Base-by-base conservation (phyloP, 2,329 filamentous ascomycete species). In the Colletotrichum tofieldiae region DNA sequence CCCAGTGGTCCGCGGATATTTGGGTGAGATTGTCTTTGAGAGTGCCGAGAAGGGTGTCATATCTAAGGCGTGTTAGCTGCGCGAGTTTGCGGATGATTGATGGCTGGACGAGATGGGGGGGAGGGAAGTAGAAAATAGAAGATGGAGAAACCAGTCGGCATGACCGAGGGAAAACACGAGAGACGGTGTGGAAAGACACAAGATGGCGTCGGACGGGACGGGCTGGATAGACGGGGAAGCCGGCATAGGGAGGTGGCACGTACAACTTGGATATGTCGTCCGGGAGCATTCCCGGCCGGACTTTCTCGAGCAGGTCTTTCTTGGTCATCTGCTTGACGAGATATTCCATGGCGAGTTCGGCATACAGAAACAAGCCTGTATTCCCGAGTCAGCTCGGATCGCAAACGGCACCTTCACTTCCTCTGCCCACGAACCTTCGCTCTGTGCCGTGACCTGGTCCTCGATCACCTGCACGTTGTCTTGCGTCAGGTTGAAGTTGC, bases 311-410 rank as follows among this genome's bases (percentile, higher is more conserved):
- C 2, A 81, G 54, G 7, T 73, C 67, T 1, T 29, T 51, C 4
- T 73, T 68, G 0, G 71, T 79, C 2, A 71, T 65, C 64, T 79
- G 77, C 1, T 62, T 58, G 5, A 74, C n/a, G 20, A 82, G 65
- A 32, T 79, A 77, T 0, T 80, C 75, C n/a, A 79, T 75, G 2
- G 77, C 77, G 1, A 83, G 76, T 18, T 72, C 71, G 1, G 77
- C 80, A 47, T 78, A 82, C 3, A 82, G 73, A 59, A 82, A 81
- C 67, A 81, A 78, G 1, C 79, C 76, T 82, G 9, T 2, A 16
- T 8, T 11, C 7, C 8, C 5, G 23, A 37, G 43, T 68, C 32
- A 72, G 62, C 23, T 8, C 11, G 20, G 11, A 18, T 16, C 23
- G 37, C 7, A 23, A 37, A 51, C 39, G 1, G n/a, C 2, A 26